Base-by-base conservation (phyloP, 2,329 filamentous ascomycete species). In the Dryadomyces quercus-mongolicae region DNA sequence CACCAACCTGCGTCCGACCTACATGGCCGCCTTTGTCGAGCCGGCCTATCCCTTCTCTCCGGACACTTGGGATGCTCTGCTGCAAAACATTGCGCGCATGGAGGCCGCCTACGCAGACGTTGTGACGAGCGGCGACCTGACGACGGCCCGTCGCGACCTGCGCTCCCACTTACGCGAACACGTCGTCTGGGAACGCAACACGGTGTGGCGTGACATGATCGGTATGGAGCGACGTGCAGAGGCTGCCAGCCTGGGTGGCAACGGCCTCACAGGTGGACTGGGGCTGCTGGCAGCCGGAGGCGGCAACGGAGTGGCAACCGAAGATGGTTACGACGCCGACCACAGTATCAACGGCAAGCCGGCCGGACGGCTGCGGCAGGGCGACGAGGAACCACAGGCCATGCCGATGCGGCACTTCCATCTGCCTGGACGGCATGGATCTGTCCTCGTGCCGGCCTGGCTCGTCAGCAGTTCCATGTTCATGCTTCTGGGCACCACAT, bases 181-280 rank as follows among this genome's bases (percentile, higher is more conserved):
- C 67, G 91, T 98, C 20, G 92, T 97, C 0, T 98, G 93, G 94
- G 94, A 98, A 68, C 81, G 93, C 55, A 98, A 98, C 66, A 98
- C 93, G 0, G 93, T 98, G 18, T 98, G 93, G 93, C 78, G 94
- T 70, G 93, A 98, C 63, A 93, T 98, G 81, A 98, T 98, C 66
- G 93, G 92, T 53, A 92, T 98, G 61, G 94, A 98, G 72, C 80
- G 93, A 21, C 91, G 95, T 65, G 89, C 89, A 1, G 92, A 97
- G 70, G 94, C 93, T 9, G 92, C 92, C 9, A 93, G 92, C 61
- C 78, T 98, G 2, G 91, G 91, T 5, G 78, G 45, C 5, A 42
- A 48, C 47, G 38, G 52, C 2, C 46, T 40, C 12, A 38, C 34
- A 31, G 54, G 54, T 18, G 51, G 51, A 3, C 38, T 53, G 22